These are phyloP conservation scores for Periconia sp. DNA, from an alignment of 2,329 filamentous ascomycete genomes.

Conservation along the genomic window DNA sequence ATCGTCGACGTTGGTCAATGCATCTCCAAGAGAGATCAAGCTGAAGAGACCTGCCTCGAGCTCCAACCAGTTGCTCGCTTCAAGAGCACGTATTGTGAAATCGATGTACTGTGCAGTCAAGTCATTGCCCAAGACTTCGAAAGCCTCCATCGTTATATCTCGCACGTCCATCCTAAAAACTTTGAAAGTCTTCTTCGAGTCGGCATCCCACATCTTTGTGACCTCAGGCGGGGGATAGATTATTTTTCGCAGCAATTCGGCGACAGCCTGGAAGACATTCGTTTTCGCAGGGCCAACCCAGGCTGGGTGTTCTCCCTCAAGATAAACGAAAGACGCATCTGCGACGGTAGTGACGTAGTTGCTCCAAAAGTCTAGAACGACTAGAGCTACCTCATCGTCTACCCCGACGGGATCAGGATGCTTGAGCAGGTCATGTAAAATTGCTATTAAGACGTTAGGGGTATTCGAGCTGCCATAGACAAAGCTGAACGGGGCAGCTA, in stretches of 20 bases:
- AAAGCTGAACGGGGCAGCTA: too few relatives aligned
- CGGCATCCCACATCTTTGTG: slow-evolving; percentile 71
- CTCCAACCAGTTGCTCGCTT: slow-evolving; percentile 53
- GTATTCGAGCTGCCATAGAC: too few relatives aligned
- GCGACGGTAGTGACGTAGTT: slow-evolving; percentile 73
- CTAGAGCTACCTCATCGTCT: slow-evolving; percentile 77
- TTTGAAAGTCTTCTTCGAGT: slow-evolving; percentile 70
- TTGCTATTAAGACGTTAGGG: too few relatives aligned
- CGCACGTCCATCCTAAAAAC: slow-evolving; percentile 80
- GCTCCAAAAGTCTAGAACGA: slow-evolving; percentile 81
- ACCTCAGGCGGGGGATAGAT: slow-evolving; percentile 67
- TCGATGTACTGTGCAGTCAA: slow-evolving; percentile 56
- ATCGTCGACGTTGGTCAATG: slow-evolving; percentile 65
- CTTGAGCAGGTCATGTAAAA: slow-evolving; percentile 69
- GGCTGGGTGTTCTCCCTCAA: slow-evolving; percentile 39
- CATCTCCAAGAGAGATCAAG: slow-evolving; percentile 71
- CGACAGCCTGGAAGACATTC: slow-evolving; percentile 68
- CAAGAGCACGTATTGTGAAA: slow-evolving; percentile 50
- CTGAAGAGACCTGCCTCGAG: slow-evolving; percentile 64
- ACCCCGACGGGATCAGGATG: slow-evolving; percentile 70
- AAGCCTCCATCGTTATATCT: slow-evolving; percentile 77
- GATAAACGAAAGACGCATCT: slow-evolving; percentile 55
- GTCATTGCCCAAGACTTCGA: slow-evolving; percentile 57
- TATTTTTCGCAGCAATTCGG: slow-evolving; percentile 72
- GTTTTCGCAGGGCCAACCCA: slow-evolving; percentile 67